Evolutionary conservation across 1,139 yeast genomes (phyloP), one percentile per base, ranked within the genome.

Genomic region (Candida albicans): DNA sequence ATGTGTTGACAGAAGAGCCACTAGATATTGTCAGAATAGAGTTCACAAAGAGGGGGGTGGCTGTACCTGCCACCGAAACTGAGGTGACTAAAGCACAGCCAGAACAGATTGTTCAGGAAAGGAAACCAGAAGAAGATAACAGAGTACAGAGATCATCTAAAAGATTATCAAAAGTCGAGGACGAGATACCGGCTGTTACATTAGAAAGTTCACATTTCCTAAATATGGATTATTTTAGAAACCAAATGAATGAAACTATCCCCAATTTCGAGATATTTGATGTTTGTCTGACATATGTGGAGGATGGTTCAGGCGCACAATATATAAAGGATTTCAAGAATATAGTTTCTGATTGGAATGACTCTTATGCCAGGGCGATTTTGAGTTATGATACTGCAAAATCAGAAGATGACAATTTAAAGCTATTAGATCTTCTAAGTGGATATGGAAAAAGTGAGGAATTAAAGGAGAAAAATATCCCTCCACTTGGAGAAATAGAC

Each of bases 1-100:
- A 84, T 51, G 56, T 67, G 15, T 65, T 79, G 26, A 67, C 79
- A 0, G 77, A 74, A 32, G 65, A 61, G 8, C 74, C 83, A 0
- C 61, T 79, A 3, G 84, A 80, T 44, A 59, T 64, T 8, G 51
- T 79, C 0, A 45, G 39, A 4, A 66, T 75, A 28, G 10, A 12
- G 10, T 35, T 42, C 32, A 33, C 34, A 5, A 40, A 33, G 7
- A 35, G 32, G 15, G 38, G 42, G 48, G 46, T 39, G 13, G 13
- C 31, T 1, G 35, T 9, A 7, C 22, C 22, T 5, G 37, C 22
- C 8, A 14, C 26, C 3, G 40, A 33, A 22, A 28, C 28, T 12
- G 35, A 28, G 6, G 25, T 27, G 24, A 22, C 8, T 7, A 48
- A 45, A 24, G 39, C 32, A 27, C 37, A 36, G 11, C 28, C 35